Base-by-base conservation (phyloP, 1,284 basidiomycete genomes). In the Rhizoctonia solani region DNA sequence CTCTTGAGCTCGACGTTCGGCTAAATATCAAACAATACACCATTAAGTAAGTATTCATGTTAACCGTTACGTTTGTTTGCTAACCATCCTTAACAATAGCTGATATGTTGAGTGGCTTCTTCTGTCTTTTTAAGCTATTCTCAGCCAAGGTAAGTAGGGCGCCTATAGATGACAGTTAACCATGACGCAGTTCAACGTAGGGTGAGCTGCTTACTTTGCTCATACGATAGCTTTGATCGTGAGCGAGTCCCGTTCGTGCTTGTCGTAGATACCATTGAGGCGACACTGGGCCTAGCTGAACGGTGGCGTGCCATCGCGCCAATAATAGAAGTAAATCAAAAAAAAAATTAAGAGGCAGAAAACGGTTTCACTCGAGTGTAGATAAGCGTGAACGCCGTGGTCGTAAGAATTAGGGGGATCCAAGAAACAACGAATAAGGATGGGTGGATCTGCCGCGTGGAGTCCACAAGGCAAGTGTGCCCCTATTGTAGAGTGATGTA, bases 181-280 rank as follows among this genome's bases (percentile, higher is more conserved):
- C 27, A 47, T 34, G 2, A 50, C 32, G 5, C 27, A 11, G 27
- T 27, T 19, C 23, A 4, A 21, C n/a, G 25, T 11, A 3, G 25
- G 49, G 30, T 16, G 9, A 27, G 44, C 32, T 50, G n/a, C 19
- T 19, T 50, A 61, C 58, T 61, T 46, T 61, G 58, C 27, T 61
- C 58, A 37, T 61, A 61, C 3, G 58, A 61, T 14, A 61, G 32
- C 27, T 41, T 61, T 21, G 58, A 37, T 19, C 58, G 58, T 39
- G 58, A 34, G 21, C 58, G 58, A 61, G 58, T 50, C n/a, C 58
- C 58, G 23, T 50, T 50, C 27, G 58, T 50, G 46, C 58, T 61
- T 23, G 58, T 50, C 19, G 58, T 50, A 1, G 58, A 61, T n/a
- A 50, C 25, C 21, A n/a, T 47, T 14, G 58, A 61, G n/a, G 58